Base-by-base conservation (phyloP, 768 basidiomycete genomes). In the Chlorophyllum brunneum region DNA sequence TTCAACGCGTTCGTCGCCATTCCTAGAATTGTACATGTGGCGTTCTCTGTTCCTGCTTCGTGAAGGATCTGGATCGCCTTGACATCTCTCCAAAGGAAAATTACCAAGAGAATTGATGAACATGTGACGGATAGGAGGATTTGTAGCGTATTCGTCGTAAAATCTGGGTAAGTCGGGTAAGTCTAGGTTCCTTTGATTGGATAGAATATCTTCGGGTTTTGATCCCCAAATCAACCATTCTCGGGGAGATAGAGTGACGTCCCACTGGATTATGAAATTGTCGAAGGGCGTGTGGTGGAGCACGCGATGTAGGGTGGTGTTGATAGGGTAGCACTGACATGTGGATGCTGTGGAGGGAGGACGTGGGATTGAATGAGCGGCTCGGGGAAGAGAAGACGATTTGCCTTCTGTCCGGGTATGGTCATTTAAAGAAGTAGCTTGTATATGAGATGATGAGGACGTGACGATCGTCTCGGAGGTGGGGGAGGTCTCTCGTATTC, bases 71-170 rank as follows among this genome's bases (percentile, higher is more conserved):
- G 51, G 51, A 40, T 53, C 51, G n/a, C 51, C 43, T 45, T 45
- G 51, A 30, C 51, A 53, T 16, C 37, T 44, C 20, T 33, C 33
- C 3, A 52, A 31, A 16, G 51, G 51, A 10, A 53, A 53, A 15
- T 53, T 43, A 20, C 43, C 51, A 9, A 53, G 43, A 6, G 43
- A 36, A 20, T 53, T 53, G 37, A 53, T 53, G 15, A 53, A 53
- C 40, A 53, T 38, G 22, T 53, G 51, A 11, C 44, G 51, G 2
- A 53, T n/a, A 8, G 51, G 51, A 4, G 43, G 51, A 16, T 23
- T 31, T 15, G 51, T 40, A 30, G 51, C 51, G 9, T 22, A 18
- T 22, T 46, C 36, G 9, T 10, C 24, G 20, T 37, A 38, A 8
- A 53, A 45, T 5, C 11, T 7, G 27, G 29, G 18, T 16, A 24